phyloP scores from a whole-genome alignment of 1,139 yeast species.

The Blastobotrys indianensis region DNA sequence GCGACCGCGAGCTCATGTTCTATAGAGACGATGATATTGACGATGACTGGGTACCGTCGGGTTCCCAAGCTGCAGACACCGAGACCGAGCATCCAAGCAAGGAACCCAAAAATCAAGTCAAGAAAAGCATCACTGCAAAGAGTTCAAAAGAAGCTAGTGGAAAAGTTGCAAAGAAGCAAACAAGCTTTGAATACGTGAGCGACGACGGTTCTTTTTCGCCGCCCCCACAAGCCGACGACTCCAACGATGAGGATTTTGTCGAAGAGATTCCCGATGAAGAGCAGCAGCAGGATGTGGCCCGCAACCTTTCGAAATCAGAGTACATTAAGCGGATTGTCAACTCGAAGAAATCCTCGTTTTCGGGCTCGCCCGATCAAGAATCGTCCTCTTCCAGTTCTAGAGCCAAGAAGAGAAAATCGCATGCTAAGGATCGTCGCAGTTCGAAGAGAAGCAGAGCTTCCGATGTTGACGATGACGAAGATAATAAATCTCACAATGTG shows the following conservation, averaged over 20 bases:
- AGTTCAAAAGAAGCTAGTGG: background rate
- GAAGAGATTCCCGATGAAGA: background rate
- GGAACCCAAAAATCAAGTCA: background rate
- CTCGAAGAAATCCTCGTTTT: too few species aligned
- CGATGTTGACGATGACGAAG: too few species aligned
- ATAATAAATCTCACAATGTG: too few species aligned
- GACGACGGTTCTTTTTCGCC: background rate
- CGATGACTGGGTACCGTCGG: constrained; percentile 11
- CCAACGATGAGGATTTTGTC: background rate
- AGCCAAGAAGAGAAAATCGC: too few species aligned
- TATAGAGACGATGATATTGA: constrained; percentile 18
- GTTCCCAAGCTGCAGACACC: background rate
- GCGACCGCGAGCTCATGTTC: constrained; percentile 4
- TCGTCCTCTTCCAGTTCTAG: too few species aligned
- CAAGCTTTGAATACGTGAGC: background rate
- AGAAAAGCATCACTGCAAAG: background rate
- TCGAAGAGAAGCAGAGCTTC: too few species aligned
- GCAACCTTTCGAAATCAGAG: too few species aligned
- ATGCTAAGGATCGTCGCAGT: too few species aligned
- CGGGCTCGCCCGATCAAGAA: too few species aligned
- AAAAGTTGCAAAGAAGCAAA: background rate
- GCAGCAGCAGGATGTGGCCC: too few species aligned
- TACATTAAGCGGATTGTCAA: too few species aligned
- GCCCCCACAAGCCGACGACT: background rate
- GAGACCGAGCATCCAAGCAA: background rate